These are phyloP conservation scores for Lepidium africanum DNA, from an alignment of 345 rosid genomes.

Conservation along the genomic window DNA sequence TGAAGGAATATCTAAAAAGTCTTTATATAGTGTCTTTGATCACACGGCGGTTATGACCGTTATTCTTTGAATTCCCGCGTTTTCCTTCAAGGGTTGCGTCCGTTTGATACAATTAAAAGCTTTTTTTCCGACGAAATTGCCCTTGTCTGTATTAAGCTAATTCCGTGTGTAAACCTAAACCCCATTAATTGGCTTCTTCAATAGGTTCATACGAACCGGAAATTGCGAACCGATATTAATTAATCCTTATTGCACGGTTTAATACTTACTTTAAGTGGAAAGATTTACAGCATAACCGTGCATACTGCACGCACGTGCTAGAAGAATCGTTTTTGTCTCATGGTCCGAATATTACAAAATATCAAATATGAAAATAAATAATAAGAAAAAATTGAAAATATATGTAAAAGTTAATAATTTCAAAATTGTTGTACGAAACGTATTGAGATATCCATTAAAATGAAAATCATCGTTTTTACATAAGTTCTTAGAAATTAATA, in stretches of 20 bases:
- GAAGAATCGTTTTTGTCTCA: no score
- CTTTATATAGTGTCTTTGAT: background rate
- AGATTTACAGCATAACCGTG: no score
- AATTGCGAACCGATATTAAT: background rate
- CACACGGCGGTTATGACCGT: constrained; percentile 15
- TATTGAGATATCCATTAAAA: no score
- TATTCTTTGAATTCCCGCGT: background rate
- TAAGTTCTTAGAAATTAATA: no score
- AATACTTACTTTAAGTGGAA: no score
- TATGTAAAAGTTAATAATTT: no score
- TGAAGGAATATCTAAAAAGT: background rate
- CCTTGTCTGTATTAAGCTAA: background rate
- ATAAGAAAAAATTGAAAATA: no score
- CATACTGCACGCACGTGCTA: no score
- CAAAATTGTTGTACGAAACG: no score
- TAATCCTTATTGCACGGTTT: background rate
- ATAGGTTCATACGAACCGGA: background rate
- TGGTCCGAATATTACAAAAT: no score
- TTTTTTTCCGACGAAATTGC: background rate
- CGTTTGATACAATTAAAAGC: background rate
- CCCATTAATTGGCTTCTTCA: background rate
- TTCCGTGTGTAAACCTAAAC: background rate
- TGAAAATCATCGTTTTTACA: no score
- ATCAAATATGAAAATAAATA: no score
- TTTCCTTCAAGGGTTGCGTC: constrained; percentile 11